Percentiles rank a stretch among this genome's conserved stretches.
Evolutionary conservation across 2,329 filamentous ascomycete species (phyloP).

Genomic region (Aspergillus sp.): DNA sequence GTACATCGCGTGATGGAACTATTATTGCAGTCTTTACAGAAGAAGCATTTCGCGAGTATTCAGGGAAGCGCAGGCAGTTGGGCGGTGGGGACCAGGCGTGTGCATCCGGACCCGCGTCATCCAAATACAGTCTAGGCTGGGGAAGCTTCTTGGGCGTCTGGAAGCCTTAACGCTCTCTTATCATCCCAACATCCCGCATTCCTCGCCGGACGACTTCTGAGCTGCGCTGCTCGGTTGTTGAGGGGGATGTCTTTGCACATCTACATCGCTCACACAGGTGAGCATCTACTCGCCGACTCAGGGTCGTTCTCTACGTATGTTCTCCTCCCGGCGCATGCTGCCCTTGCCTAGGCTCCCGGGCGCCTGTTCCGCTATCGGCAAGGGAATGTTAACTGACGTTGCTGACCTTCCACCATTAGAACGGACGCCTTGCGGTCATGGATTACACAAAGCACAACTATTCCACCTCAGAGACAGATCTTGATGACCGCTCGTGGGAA

Average conservation of each 20-base stretch:
- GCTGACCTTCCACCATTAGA: constrained; percentile 43
- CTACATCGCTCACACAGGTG: constrained; percentile 89
- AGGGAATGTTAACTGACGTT: constrained; percentile 13
- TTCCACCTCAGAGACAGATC: constrained; percentile 78
- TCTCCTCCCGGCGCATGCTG: constrained; percentile 9
- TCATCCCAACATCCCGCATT: constrained; percentile 22
- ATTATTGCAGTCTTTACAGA: background rate
- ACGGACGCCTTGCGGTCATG: constrained; percentile 83
- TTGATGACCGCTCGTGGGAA: constrained; percentile 82
- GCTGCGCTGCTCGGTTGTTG: constrained; percentile 30
- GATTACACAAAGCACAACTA: constrained; percentile 71
- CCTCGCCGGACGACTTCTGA: constrained; percentile 18
- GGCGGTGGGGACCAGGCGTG: constrained; percentile 18
- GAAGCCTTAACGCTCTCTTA: constrained; percentile 17
- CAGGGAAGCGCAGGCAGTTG: constrained; percentile 4
- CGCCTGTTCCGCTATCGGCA: background rate
- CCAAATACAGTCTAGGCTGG: constrained; percentile 22
- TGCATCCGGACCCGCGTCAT: constrained; percentile 18
- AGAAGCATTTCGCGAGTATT: background rate
- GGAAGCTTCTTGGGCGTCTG: constrained; percentile 18
- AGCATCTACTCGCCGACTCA: constrained; percentile 76
- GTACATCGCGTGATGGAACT: constrained; percentile 29
- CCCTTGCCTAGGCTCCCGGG: background rate
- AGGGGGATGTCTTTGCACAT: constrained; percentile 80
- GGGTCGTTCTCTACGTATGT: constrained; percentile 72